Evolutionary conservation across 495 filamentous ascomycete genomes (phyloP).

Genomic region (Aspergillus sparsus): DNA sequence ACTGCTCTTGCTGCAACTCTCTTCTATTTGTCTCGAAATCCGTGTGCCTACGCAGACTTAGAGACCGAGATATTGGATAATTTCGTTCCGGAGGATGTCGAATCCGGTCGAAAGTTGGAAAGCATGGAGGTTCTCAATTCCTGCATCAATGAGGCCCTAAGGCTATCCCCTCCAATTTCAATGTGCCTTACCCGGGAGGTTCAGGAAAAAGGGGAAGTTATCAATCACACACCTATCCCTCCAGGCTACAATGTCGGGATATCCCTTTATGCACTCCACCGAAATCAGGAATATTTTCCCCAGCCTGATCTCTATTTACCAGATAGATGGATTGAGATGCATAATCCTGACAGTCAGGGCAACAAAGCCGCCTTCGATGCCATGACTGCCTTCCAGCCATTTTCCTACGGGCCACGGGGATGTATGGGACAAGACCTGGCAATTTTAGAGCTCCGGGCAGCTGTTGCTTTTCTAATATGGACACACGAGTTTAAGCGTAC

Average conservation of each 20-base stretch:
- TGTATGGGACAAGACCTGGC: slow-evolving; percentile 62
- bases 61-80: not conserved
- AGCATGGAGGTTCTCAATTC: not conserved
- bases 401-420: slow-evolving; percentile 55
- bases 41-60: not conserved
- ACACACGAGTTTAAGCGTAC: not conserved
- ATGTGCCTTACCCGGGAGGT: not conserved
- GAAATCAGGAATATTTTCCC: slow-evolving; percentile 55
- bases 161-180: not conserved
- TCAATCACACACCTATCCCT: slow-evolving; percentile 55
- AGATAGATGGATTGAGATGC: slow-evolving; percentile 56
- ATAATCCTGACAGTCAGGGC: slow-evolving; percentile 24
- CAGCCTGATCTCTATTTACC: slow-evolving; percentile 52
- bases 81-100: not conserved
- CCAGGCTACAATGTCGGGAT: slow-evolving; percentile 55
- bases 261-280: slow-evolving; percentile 57
- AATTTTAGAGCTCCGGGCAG: slow-evolving; percentile 46
- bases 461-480: not conserved
- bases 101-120: not conserved
- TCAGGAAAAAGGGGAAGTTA: not conserved
- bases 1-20: not conserved
- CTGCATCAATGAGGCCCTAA: not conserved
- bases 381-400: slow-evolving; percentile 58
- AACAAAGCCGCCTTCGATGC: too few species aligned
- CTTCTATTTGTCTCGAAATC: not conserved